Percentiles rank a stretch among this genome's conserved stretches.
These are phyloP conservation scores for Ustilago shanxiensis DNA, from an alignment of 1,284 basidiomycete genomes.

Conservation along the genomic window DNA sequence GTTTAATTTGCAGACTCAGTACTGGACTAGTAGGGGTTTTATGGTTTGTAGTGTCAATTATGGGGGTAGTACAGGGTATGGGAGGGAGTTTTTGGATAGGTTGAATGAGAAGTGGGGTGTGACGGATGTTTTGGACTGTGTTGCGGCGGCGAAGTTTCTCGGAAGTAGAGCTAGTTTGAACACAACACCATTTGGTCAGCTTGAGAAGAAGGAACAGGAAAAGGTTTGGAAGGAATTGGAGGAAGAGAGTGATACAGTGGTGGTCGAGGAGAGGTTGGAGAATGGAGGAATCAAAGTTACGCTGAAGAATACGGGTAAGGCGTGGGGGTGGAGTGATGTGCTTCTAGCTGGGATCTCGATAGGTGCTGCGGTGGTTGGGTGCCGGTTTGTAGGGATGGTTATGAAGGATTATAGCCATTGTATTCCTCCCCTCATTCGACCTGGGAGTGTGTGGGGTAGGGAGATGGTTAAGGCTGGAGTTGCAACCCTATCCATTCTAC, in stretches of 20 bases:
- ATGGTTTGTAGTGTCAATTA: conserved; percentile 79
- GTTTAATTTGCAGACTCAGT: conserved; percentile 73
- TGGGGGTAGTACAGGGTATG: conserved; percentile 78
- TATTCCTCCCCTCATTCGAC: conserved; percentile 22
- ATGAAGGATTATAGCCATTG: conserved; percentile 22
- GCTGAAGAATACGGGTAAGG: conserved; percentile 21
- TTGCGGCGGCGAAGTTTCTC: conserved; percentile 74
- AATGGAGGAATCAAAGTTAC: conserved; percentile 41
- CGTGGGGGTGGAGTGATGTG: conserved; percentile 27
- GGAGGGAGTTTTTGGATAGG: conserved; percentile 72
- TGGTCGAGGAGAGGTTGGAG: conserved; percentile 8
- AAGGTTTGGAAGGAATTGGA: conserved; percentile 21
- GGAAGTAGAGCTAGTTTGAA: conserved; percentile 61
- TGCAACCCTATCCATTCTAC: conserved; percentile 11
- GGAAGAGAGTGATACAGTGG: not conserved
- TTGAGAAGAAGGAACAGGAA: conserved; percentile 20
- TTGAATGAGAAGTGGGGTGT: conserved; percentile 78
- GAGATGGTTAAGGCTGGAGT: conserved; percentile 1
- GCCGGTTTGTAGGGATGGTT: conserved; percentile 10
- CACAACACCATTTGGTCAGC: conserved; percentile 13
- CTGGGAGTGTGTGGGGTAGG: not conserved
- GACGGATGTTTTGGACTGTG: conserved; percentile 77
- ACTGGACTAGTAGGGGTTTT: conserved; percentile 71
- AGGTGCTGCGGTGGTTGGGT: conserved; percentile 9
- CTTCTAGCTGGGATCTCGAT: conserved; percentile 10